Evolutionary conservation across 768 basidiomycete species (phyloP).

Genomic region (Hortiboletus campestris): DNA sequence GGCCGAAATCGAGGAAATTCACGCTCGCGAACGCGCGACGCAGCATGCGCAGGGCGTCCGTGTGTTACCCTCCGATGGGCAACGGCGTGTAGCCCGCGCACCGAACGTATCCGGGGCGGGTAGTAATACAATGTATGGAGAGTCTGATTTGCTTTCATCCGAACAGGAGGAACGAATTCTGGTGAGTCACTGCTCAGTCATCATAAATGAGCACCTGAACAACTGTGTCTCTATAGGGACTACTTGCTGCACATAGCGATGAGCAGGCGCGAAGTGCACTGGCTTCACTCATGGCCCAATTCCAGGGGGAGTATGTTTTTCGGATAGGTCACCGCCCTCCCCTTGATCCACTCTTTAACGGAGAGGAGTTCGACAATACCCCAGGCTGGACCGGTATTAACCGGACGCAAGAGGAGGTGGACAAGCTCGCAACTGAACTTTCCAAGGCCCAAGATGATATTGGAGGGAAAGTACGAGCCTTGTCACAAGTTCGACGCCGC

Average conservation of each 20-base stretch:
- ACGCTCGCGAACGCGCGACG: constrained; percentile 61
- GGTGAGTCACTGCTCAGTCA: constrained; percentile 5
- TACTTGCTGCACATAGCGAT: constrained; percentile 42
- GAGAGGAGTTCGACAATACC: constrained; percentile 45
- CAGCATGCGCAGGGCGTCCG: constrained; percentile 42
- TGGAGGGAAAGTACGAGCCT: constrained; percentile 65
- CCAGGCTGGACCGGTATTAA: constrained; percentile 53
- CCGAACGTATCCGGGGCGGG: not conserved
- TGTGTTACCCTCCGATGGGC: constrained; percentile 17
- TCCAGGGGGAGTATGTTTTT: constrained; percentile 72
- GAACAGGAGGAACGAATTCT: constrained; percentile 19
- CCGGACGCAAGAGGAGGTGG: constrained; percentile 52
- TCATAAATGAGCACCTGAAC: not conserved
- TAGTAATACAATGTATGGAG: not conserved
- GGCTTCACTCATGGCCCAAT: constrained; percentile 63
- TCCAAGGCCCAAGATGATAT: constrained; percentile 64
- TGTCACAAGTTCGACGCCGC: not conserved
- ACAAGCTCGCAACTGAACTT: constrained; percentile 43
- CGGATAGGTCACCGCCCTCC: constrained; percentile 70
- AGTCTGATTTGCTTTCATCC: constrained; percentile 4
- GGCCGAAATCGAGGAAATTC: constrained; percentile 75
- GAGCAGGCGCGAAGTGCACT: constrained; percentile 62
- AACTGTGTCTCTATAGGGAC: constrained; percentile 31
- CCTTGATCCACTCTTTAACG: constrained; percentile 51
- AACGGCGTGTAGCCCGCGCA: constrained; percentile 50